Percentiles rank a stretch among this genome's conserved stretches.
Evolutionary conservation across 2,329 filamentous ascomycete species (phyloP).

Genomic region (Neonectria ditissima): DNA sequence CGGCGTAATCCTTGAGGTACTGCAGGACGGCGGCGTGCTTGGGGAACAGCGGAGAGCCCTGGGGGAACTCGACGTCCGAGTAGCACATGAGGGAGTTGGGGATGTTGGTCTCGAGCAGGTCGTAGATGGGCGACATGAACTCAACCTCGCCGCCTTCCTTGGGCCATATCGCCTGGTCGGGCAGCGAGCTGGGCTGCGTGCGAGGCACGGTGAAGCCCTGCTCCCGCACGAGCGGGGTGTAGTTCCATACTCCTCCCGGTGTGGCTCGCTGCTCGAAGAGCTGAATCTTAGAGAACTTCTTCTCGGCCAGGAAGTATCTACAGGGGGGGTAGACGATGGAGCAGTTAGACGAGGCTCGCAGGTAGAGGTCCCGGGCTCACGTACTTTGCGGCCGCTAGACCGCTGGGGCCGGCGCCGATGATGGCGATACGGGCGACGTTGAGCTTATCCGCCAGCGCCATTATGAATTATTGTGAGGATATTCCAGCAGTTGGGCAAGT

Average conservation of each 20-base stretch:
- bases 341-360: constrained; percentile 3
- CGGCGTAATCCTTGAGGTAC: constrained; percentile 75
- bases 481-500: background rate
- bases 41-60: constrained; percentile 74
- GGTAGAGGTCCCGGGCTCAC: background rate
- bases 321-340: no score
- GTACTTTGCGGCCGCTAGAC: constrained; percentile 68
- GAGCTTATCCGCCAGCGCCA: constrained; percentile 40
- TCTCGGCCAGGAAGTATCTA: constrained; percentile 76
- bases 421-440: constrained; percentile 68
- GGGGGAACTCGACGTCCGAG: constrained; percentile 70
- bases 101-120: constrained; percentile 80
- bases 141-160: constrained; percentile 50
- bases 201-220: constrained; percentile 46
- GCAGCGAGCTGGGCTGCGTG: constrained; percentile 45
- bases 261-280: constrained; percentile 77
- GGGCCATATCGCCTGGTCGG: constrained; percentile 58
- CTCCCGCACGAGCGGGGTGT: constrained; percentile 55
- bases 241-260: constrained; percentile 80
- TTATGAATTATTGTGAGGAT: constrained; percentile 4
- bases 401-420: constrained; percentile 79
- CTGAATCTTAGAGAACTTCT: constrained; percentile 70
- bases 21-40: constrained; percentile 70
- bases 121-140: constrained; percentile 79
- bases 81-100: constrained; percentile 78